Percentiles rank a stretch among this genome's conserved stretches.
Evolutionary conservation across 2,329 filamentous ascomycete genomes (phyloP).

Genomic region (Colletotrichum gloeosporioides): DNA sequence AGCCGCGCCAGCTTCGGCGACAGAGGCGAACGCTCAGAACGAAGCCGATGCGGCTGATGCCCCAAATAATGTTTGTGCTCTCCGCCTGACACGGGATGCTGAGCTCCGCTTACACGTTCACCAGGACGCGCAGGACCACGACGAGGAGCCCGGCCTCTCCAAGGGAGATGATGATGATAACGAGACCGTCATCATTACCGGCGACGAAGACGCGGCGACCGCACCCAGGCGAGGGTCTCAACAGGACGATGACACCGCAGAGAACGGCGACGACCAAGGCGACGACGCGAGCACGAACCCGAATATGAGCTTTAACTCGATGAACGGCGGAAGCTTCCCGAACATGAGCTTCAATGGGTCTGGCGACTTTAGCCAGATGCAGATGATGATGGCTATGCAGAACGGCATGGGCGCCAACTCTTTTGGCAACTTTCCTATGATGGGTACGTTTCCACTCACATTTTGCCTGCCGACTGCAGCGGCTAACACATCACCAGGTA

Average conservation of each 20-base stretch:
- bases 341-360: constrained; percentile 64
- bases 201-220: constrained; percentile 13
- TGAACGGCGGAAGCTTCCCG: constrained; percentile 54
- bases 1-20: background rate
- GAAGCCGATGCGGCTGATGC: background rate
- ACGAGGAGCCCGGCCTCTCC: background rate
- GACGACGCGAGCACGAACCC: constrained; percentile 29
- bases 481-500: constrained; percentile 57
- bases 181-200: constrained; percentile 18
- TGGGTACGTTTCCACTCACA: constrained; percentile 69
- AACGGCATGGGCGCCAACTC: constrained; percentile 64
- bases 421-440: constrained; percentile 74
- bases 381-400: constrained; percentile 81
- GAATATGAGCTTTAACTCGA: constrained; percentile 39
- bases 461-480: background rate
- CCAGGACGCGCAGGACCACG: background rate
- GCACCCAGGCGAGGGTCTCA: background rate
- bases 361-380: constrained; percentile 77
- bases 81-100: background rate
- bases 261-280: constrained; percentile 25
- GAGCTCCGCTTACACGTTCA: background rate
- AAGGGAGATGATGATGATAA: constrained; percentile 18
- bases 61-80: background rate
- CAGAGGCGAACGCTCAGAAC: background rate
- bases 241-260: constrained; percentile 21